These are phyloP conservation scores for Penicillium daleae DNA, from an alignment of 495 filamentous ascomycete species.

Conservation along the genomic window DNA sequence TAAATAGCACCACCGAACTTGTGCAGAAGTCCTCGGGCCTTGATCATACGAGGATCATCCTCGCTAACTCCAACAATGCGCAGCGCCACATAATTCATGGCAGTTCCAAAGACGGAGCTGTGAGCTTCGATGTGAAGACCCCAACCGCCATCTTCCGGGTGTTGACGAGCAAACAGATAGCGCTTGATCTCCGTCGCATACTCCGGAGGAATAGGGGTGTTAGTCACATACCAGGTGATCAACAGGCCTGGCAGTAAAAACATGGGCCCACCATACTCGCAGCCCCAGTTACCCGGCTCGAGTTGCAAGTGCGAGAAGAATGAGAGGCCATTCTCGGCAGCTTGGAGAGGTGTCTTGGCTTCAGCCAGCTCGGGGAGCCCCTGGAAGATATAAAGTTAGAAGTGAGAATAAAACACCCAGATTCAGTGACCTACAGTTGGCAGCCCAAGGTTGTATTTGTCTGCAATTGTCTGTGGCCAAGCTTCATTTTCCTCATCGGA, in stretches of 20 bases:
- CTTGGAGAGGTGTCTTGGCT: constrained; percentile 72
- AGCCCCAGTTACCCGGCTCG: constrained; percentile 89
- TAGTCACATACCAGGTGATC: constrained; percentile 87
- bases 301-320: constrained; percentile 93
- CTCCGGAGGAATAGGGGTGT: constrained; percentile 81
- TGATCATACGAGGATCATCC: constrained; percentile 83
- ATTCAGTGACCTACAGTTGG: constrained; percentile 53
- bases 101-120: constrained; percentile 86
- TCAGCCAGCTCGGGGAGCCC: constrained; percentile 70
- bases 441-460: constrained; percentile 83
- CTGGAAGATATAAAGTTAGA: constrained; percentile 45
- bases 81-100: constrained; percentile 85
- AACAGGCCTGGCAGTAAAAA: constrained; percentile 88
- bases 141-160: constrained; percentile 93
- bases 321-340: constrained; percentile 78
- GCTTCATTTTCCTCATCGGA: constrained; percentile 70
- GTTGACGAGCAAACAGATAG: constrained; percentile 86
- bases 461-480: constrained; percentile 85
- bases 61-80: constrained; percentile 86
- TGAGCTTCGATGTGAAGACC: constrained; percentile 96
- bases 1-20: constrained; percentile 83
- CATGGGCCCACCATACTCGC: constrained; percentile 91
- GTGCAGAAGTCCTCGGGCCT: constrained; percentile 81
- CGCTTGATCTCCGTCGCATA: constrained; percentile 88
- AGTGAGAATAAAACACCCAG: background rate